Evolutionary conservation across 208 protist genomes (phyloP), one percentile per base, ranked within the genome.

Genomic region (Acanthamoeba divionensis): DNA sequence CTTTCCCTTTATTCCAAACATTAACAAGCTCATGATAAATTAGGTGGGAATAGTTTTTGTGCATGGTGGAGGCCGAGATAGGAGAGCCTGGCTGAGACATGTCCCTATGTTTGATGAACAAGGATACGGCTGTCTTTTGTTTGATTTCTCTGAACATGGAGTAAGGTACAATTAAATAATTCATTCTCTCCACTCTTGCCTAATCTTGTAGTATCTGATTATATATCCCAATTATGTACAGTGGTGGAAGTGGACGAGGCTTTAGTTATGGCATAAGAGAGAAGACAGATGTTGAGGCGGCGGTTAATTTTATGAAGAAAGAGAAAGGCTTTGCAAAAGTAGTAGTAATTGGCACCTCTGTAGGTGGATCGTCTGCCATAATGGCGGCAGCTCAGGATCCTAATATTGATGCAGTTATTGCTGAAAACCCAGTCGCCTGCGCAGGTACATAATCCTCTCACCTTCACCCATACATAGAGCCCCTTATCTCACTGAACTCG

Each of bases 221-320:
- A n/a, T n/a, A n/a, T n/a, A n/a, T n/a, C n/a, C n/a, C n/a, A n/a
- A n/a, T n/a, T n/a, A n/a, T 13, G 21, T n/a, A n/a, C 15, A 80
- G 69, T 90, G 94, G 95, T 92, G 96, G 96, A 29, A 96, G 93
- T 44, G 95, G 93, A 91, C 93, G 94, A 36, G 96, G 96, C 29
- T 97, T 97, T 63, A 96, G 93, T 18, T 98, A 96, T 79, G 96
- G 96, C 47, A 97, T 98, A 73, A 95, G 95, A 73, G 96, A 98
- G 89, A 93, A 96, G 52, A 96, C 95, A 79, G 96, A 98, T 88
- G 96, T 98, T 0, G 87, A 96, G 5, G 93, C 95, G 3, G 96
- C 96, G 12, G 96, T 94, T 52, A 75, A 95, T 18, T 95, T 95
- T 52, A 95, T 97, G 95, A 91, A 94, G 63, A 86, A 92, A 38